Conservation (phyloP, 2,329 filamentous ascomycete species). For the Microcyclosporella mali region DNA sequence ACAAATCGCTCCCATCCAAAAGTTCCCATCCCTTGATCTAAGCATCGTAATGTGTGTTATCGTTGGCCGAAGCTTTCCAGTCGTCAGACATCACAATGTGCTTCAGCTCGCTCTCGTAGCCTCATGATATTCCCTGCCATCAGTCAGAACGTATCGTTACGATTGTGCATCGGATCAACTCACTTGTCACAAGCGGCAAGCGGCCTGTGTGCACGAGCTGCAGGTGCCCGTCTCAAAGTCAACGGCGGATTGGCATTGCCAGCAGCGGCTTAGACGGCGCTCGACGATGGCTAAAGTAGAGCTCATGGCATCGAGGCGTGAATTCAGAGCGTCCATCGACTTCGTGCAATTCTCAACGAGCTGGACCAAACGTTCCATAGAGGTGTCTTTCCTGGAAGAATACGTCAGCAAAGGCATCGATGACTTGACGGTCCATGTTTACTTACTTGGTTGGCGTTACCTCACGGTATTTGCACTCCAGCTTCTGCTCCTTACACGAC, state of each 20-base stretch:
- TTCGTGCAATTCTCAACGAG: constrained; percentile 16
- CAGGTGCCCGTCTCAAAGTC: constrained; percentile 16
- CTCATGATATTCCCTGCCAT: too few relatives aligned
- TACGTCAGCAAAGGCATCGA: not conserved
- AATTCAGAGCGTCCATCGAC: constrained; percentile 17
- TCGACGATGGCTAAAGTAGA: constrained; percentile 13
- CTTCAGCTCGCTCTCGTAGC: too few relatives aligned
- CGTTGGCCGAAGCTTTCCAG: too few relatives aligned
- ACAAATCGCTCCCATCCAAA: too few relatives aligned
- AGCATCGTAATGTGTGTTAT: too few relatives aligned
- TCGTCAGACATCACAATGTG: too few relatives aligned
- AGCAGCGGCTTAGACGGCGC: constrained; percentile 16
- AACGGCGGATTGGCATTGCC: constrained; percentile 14
- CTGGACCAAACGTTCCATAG: constrained; percentile 16
- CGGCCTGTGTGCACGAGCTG: constrained; percentile 1
- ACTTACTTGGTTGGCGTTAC: constrained; percentile 21
- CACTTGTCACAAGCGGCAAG: not conserved
- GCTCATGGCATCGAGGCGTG: constrained; percentile 18
- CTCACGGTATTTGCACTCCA: constrained; percentile 21
- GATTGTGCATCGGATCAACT: too few relatives aligned
- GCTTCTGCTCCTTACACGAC: constrained; percentile 21
- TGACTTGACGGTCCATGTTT: not conserved
- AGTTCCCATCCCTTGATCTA: too few relatives aligned
- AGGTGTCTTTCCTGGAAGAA: constrained; percentile 18
- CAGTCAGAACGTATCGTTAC: too few relatives aligned